Evolutionary conservation across 305 asterid genomes (phyloP).

Genomic region (Withania somnifera): DNA sequence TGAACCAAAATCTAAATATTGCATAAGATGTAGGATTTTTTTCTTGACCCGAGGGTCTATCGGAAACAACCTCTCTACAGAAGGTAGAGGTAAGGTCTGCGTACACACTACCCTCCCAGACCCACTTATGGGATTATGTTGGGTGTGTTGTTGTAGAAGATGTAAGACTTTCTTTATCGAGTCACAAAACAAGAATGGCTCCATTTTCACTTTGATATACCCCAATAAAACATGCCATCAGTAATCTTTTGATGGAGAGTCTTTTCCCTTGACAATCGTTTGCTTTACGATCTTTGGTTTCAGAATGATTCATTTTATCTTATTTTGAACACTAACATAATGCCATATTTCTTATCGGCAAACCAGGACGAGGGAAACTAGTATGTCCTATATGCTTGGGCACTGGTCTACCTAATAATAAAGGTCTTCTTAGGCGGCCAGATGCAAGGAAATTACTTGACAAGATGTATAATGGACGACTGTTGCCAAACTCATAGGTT

Average conservation of each 20-base stretch:
- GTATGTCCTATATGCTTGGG: slow-evolving; percentile 94
- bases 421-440: slow-evolving; percentile 92
- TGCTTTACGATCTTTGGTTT: background rate
- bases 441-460: slow-evolving; percentile 70
- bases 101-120: no score
- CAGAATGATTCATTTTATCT: background rate
- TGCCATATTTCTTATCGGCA: background rate
- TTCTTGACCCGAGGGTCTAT: no score
- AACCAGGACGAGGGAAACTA: slow-evolving; percentile 79
- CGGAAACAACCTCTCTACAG: no score
- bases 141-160: no score
- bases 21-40: no score
- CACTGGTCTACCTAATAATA: slow-evolving; percentile 85
- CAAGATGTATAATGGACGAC: slow-evolving; percentile 90
- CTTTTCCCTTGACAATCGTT: background rate
- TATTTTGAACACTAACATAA: background rate
- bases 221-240: background rate
- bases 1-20: background rate
- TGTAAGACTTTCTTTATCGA: background rate
- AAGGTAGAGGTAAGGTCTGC: no score
- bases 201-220: background rate
- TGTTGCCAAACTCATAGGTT: slow-evolving; percentile 63
- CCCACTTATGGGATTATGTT: no score
- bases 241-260: background rate
- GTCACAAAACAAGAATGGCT: background rate